A percentile compares a stretch with the other conserved stretches of the same genome.
These are phyloP conservation scores for Tricladium varicosporioides DNA, from an alignment of 2,329 filamentous ascomycete genomes.

Conservation along the genomic window DNA sequence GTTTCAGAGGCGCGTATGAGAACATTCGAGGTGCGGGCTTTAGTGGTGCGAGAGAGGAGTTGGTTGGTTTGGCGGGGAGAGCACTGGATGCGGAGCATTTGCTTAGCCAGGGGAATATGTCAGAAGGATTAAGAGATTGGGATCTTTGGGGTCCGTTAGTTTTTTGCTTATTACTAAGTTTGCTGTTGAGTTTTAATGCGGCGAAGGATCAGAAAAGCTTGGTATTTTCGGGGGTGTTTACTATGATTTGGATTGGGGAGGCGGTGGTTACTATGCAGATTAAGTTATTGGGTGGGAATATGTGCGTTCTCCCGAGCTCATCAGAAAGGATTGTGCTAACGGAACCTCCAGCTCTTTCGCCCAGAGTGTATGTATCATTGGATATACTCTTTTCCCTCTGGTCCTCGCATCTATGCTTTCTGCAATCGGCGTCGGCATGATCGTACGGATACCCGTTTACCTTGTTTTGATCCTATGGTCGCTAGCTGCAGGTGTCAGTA, in stretches of 20 bases:
- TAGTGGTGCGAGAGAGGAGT: slow-evolving; percentile 58
- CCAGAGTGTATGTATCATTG: slow-evolving; percentile 96
- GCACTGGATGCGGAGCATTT: slow-evolving; percentile 63
- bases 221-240: slow-evolving; percentile 95
- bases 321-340: slow-evolving; percentile 28
- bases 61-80: slow-evolving; percentile 58
- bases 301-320: slow-evolving; percentile 59
- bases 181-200: slow-evolving; percentile 83
- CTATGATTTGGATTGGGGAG: slow-evolving; percentile 95
- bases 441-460: slow-evolving; percentile 88
- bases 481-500: slow-evolving; percentile 91
- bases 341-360: slow-evolving; percentile 75
- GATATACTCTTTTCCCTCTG: slow-evolving; percentile 95
- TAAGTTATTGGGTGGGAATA: slow-evolving; percentile 91
- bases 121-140: slow-evolving; percentile 89
- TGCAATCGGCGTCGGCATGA: slow-evolving; percentile 73
- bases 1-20: slow-evolving; percentile 59
- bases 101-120: slow-evolving; percentile 69
- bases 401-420: slow-evolving; percentile 91
- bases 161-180: slow-evolving; percentile 85
- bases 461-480: slow-evolving; percentile 88
- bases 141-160: slow-evolving; percentile 96
- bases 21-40: slow-evolving; percentile 59
- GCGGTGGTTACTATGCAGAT: slow-evolving; percentile 98
- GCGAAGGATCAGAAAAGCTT: slow-evolving; percentile 76